Conservation (phyloP, 805 yeast genomes). For the Saccharomycopsis microspora region DNA sequence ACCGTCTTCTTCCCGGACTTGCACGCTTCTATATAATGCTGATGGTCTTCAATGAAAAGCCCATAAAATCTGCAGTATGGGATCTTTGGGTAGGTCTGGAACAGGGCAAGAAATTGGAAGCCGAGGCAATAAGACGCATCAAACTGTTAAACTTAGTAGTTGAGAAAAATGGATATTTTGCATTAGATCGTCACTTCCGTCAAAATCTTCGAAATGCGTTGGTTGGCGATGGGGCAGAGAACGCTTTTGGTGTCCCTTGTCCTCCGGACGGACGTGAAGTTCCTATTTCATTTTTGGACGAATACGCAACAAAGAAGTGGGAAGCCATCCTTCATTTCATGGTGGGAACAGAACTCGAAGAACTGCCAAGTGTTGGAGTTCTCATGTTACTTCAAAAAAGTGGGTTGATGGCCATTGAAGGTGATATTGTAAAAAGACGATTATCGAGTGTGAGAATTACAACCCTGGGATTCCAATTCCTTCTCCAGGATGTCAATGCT, state of each 20-base stretch:
- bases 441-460: conserved; percentile 39
- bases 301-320: conserved; percentile 83
- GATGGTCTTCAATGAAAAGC: conserved; percentile 71
- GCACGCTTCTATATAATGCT: conserved; percentile 86
- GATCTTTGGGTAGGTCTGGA: conserved; percentile 58
- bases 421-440: conserved; percentile 11
- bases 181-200: conserved; percentile 64
- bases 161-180: conserved; percentile 39
- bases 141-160: conserved; percentile 64
- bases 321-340: conserved; percentile 90
- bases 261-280: conserved; percentile 26
- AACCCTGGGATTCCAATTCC: conserved; percentile 85
- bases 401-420: conserved; percentile 71
- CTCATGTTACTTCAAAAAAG: conserved; percentile 65
- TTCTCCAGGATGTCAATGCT: conserved; percentile 83
- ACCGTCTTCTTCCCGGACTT: conserved; percentile 74
- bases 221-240: conserved; percentile 61
- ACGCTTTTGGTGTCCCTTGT: conserved; percentile 69
- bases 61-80: conserved; percentile 53
- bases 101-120: conserved; percentile 36
- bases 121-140: conserved; percentile 70
- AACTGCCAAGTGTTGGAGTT: conserved; percentile 73
- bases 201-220: conserved; percentile 70
- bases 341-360: conserved; percentile 82
- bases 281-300: conserved; percentile 56